phyloP scores from a whole-genome alignment of 164 flowering plant genomes.

The Liriodendron chinense region DNA sequence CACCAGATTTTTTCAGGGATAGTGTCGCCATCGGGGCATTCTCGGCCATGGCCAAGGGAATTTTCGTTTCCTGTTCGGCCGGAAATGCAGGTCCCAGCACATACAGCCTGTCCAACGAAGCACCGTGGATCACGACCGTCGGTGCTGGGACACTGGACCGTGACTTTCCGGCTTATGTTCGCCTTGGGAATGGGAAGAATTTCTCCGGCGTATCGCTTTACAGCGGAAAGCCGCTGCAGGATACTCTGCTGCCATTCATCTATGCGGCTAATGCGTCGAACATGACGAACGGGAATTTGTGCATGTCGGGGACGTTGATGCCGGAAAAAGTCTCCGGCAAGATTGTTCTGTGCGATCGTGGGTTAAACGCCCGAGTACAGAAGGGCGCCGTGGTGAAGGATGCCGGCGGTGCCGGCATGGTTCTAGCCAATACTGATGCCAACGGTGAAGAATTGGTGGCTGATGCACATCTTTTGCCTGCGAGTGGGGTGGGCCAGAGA shows the following conservation, averaged over 20 bases:
- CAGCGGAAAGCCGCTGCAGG: slow-evolving; percentile 42
- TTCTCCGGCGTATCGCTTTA: slow-evolving; percentile 63
- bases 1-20: slow-evolving; percentile 55
- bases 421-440: slow-evolving; percentile 56
- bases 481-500: slow-evolving; percentile 56
- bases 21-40: slow-evolving; percentile 48
- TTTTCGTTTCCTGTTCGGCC: slow-evolving; percentile 10
- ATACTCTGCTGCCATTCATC: slow-evolving; percentile 37
- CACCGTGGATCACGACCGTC: slow-evolving; percentile 19
- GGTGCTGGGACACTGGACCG: slow-evolving; percentile 18
- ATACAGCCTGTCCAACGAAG: slow-evolving; percentile 1
- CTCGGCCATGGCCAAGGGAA: slow-evolving; percentile 9
- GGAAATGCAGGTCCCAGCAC: slow-evolving; percentile 10
- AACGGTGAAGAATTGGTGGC: slow-evolving; percentile 82
- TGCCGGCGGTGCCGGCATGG: slow-evolving; percentile 87
- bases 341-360: slow-evolving; percentile 82
- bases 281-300: slow-evolving; percentile 43
- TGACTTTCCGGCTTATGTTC: background rate
- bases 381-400: slow-evolving; percentile 67
- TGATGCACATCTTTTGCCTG: slow-evolving; percentile 70
- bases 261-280: slow-evolving; percentile 61
- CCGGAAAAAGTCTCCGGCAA: slow-evolving; percentile 69
- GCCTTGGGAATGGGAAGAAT: slow-evolving; percentile 8
- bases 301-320: slow-evolving; percentile 47
- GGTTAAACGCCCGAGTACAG: slow-evolving; percentile 50